Percentiles rank a stretch among this genome's conserved stretches.
Conservation (phyloP, 495 filamentous ascomycete genomes). For the Physcia stellaris region DNA sequence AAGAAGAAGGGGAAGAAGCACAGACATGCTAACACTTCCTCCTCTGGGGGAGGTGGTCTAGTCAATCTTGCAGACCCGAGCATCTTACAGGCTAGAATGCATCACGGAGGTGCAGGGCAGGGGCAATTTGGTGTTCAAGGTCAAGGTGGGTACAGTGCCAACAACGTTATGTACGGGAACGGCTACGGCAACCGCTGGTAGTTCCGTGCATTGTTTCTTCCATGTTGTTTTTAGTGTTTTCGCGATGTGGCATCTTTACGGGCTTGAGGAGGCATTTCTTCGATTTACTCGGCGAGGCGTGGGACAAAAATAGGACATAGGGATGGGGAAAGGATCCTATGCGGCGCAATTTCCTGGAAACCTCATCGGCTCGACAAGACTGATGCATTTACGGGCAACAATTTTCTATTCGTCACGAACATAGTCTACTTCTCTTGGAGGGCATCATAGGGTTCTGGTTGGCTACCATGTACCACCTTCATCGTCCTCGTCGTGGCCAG, state of each 20-base stretch:
- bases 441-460: conserved; percentile 27
- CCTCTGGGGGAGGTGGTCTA: conserved; percentile 92
- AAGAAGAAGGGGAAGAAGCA: conserved; percentile 99
- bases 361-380: too few relatives aligned
- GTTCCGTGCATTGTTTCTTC: conserved; percentile 14
- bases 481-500: conserved; percentile 51
- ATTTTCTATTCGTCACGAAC: not conserved
- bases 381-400: too few relatives aligned
- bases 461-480: conserved; percentile 28
- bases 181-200: conserved; percentile 63
- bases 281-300: too few relatives aligned
- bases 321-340: too few relatives aligned
- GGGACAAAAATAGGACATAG: too few relatives aligned
- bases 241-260: conserved; percentile 1
- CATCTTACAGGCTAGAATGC: conserved; percentile 96
- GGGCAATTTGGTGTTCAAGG: conserved; percentile 79
- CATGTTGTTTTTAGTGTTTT: conserved; percentile 17
- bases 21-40: conserved; percentile 99
- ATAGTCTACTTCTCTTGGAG: conserved; percentile 16
- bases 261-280: too few relatives aligned
- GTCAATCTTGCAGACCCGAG: conserved; percentile 99
- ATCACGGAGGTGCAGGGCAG: conserved; percentile 78
- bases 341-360: too few relatives aligned
- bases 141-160: conserved; percentile 95
- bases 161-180: conserved; percentile 70